Base-by-base conservation (phyloP, 352 stramenopile genomes). In the Phytophthora parvispora region DNA sequence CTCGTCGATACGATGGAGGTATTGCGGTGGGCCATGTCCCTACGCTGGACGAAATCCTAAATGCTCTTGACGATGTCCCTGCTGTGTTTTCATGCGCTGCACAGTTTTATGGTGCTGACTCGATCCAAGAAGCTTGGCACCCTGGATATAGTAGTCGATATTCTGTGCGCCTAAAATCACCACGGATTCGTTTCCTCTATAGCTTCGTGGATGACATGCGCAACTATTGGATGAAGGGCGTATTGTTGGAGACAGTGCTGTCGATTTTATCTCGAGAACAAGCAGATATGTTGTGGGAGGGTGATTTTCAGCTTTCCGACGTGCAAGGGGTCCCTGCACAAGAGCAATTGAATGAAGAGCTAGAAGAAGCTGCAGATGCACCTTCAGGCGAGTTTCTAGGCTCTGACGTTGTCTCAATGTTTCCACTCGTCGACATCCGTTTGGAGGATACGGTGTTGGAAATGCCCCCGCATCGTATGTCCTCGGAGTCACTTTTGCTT, bases 81-180 rank as follows among this genome's bases (percentile, higher is more conserved):
- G 87, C 87, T 1, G 86, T 96, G 4, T 92, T 96, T 64, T 90
- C 89, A 4, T 92, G 84, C 49, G 82, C 81, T n/a, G 83, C 77
- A 1, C 84, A 95, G 40, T 84, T 90, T 31, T 96, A 92, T 48
- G 89, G 89, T 7, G 84, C 84, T 0, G 78, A 95, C 68, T 69
- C 72, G 6, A 95, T 96, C 18, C 87, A 96, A 57, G 82, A 95
- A 69, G 28, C 59, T 7, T 96, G 89, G 89, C 89, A 96, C 55
- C 89, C 89, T 57, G 89, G 89, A 1, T 96, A 94, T 42, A 84
- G 80, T 51, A 94, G 84, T 42, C 78, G 87, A 13, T 91, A 91
- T 40, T 87, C 85, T 0, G 69, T 96, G 10, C 87, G 89, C 0
- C 60, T 96, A 0, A 90, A 88, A 47, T 94, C 89, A 12, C 89